A percentile compares a stretch with the other conserved stretches of the same genome.
Conservation (phyloP, 768 basidiomycete genomes). For the Boletus pseudo-olivaceus region DNA sequence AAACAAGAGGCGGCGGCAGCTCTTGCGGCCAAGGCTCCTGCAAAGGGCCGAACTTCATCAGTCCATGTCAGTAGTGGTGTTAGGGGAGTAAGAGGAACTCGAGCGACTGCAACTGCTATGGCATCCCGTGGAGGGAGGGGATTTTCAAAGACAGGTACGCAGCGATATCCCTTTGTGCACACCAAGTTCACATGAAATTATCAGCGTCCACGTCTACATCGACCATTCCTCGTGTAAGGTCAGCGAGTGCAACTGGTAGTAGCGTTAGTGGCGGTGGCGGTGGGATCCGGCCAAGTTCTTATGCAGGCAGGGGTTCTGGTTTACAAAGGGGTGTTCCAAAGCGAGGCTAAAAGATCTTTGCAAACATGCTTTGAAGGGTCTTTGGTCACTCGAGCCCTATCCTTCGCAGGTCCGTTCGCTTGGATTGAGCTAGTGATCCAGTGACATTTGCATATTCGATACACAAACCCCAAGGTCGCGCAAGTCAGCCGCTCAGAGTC, state of each 20-base stretch:
- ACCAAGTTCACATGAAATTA: conserved; percentile 1
- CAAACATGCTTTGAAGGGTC: neutral
- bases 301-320: conserved; percentile 24
- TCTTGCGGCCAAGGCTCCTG: conserved; percentile 23
- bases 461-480: neutral
- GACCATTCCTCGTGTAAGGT: conserved; percentile 20
- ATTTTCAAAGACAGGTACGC: conserved; percentile 39
- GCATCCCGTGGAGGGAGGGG: conserved; percentile 43
- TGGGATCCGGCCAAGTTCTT: conserved; percentile 24
- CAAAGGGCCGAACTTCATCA: conserved; percentile 42
- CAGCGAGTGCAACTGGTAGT: conserved; percentile 28
- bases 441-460: neutral
- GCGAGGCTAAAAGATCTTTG: conserved; percentile 18
- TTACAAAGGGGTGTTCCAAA: conserved; percentile 23
- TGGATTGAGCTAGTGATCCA: neutral
- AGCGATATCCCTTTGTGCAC: neutral
- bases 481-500: conserved; percentile 1
- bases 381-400: neutral
- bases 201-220: conserved; percentile 17
- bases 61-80: conserved; percentile 51
- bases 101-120: conserved; percentile 50
- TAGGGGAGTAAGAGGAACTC: conserved; percentile 69
- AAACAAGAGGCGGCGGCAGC: conserved; percentile 47
- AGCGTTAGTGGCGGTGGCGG: conserved; percentile 14
- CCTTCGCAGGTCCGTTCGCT: neutral